These are phyloP conservation scores for Alternaria sp. DNA, from an alignment of 2,329 filamentous ascomycete species.

Conservation along the genomic window DNA sequence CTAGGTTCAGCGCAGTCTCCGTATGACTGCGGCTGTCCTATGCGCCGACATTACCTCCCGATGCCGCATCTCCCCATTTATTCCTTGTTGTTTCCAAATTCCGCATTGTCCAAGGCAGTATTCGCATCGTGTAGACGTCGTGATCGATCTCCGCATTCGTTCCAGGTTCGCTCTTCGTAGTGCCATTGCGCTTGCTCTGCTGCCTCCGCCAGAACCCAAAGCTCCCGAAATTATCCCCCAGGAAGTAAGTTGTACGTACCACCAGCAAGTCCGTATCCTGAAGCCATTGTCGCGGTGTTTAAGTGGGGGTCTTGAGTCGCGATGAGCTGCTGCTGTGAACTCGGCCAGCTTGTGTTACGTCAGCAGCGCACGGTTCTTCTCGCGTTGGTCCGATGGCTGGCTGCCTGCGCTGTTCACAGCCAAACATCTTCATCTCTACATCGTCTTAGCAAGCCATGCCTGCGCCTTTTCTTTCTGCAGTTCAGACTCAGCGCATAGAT, in stretches of 20 bases:
- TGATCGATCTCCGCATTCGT: constrained; percentile 9
- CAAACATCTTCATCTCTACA: too few species aligned
- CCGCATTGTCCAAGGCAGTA: not conserved
- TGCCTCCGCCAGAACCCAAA: constrained; percentile 15
- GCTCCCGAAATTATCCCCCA: not conserved
- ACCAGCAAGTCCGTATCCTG: constrained; percentile 81
- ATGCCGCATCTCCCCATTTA: accelerated
- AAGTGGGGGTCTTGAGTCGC: constrained; percentile 30
- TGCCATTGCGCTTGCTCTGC: constrained; percentile 26
- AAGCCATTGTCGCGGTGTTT: constrained; percentile 68
- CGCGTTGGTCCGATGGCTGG: too few species aligned
- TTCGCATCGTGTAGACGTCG: not conserved
- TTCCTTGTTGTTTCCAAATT: accelerated
- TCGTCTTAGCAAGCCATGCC: not conserved
- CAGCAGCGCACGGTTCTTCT: constrained; percentile 7
- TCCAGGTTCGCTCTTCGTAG: constrained; percentile 13
- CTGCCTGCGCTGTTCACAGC: too few species aligned
- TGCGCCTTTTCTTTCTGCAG: not conserved
- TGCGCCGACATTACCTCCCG: accelerated
- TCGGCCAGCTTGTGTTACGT: constrained; percentile 16
- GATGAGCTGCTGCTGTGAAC: constrained; percentile 12
- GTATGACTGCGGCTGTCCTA: not conserved
- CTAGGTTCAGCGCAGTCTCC: not conserved
- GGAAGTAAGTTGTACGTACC: constrained; percentile 61
- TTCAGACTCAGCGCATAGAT: too few species aligned